These are phyloP conservation scores for Penicillium argentinense DNA, from an alignment of 495 filamentous ascomycete genomes.

Conservation along the genomic window DNA sequence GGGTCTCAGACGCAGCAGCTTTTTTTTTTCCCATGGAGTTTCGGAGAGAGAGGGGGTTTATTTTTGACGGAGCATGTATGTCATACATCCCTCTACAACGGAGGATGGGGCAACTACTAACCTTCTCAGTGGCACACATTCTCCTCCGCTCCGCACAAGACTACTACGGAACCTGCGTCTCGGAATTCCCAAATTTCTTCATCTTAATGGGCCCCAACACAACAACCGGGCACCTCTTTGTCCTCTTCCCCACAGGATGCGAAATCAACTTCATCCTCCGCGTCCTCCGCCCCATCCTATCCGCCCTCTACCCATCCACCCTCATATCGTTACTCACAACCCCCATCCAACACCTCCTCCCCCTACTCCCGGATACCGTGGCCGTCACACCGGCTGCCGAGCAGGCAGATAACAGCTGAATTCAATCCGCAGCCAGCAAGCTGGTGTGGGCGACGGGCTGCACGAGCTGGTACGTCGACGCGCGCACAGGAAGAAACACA, in stretches of 20 bases:
- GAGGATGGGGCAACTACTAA: no score
- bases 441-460: constrained; percentile 23
- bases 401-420: constrained; percentile 10
- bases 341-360: constrained; percentile 1
- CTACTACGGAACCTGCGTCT: constrained; percentile 54
- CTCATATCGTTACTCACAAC: constrained; percentile 4
- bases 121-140: constrained; percentile 36
- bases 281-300: constrained; percentile 2
- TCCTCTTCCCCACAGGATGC: constrained; percentile 50
- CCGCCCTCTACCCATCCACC: not conserved
- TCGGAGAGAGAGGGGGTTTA: constrained; percentile 43
- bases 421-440: constrained; percentile 10
- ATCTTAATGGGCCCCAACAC: constrained; percentile 58
- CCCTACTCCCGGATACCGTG: constrained; percentile 14
- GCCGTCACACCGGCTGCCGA: constrained; percentile 18
- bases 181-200: constrained; percentile 59
- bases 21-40: constrained; percentile 21
- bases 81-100: no score
- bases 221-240: constrained; percentile 51
- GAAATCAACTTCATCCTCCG: constrained; percentile 46
- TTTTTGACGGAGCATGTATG: constrained; percentile 39
- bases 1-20: constrained; percentile 30
- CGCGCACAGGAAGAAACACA: constrained; percentile 16
- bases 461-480: constrained; percentile 21
- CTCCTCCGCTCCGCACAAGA: constrained; percentile 45